Base-by-base conservation (phyloP, 1,139 yeast species). In the Candida sanyaensis region DNA sequence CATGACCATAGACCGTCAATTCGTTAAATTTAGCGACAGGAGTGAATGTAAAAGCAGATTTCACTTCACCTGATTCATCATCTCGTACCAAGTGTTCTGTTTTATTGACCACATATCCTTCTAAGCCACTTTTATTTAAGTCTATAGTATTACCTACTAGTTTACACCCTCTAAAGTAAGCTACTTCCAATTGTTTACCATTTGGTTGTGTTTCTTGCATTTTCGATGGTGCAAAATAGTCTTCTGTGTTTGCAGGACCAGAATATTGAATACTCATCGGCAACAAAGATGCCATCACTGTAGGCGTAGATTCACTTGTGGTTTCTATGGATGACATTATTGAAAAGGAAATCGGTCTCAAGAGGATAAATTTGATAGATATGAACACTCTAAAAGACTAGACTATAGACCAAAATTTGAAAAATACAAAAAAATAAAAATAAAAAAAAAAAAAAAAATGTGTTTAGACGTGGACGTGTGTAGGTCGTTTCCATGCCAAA, bases 161-260 rank as follows among this genome's bases (percentile, higher is more conserved):
- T 48, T 66, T 68, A 50, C 73, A 65, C 1, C 80, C 80, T 57
- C 80, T 59, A 50, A 71, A 74, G 51, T 65, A 70, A 6, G 76
- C 73, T 1, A 62, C 57, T 3, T 47, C 48, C 2, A 41, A 26
- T 36, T 24, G 36, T 21, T 58, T 52, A 1, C 54, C 63, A 5
- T 55, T 54, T 32, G 55, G 49, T 41, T 45, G 41, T 4, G 45
- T 46, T 43, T 64, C 65, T 6, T 40, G 48, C 13, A 53, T 50
- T 44, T 73, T 71, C 9, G 77, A 64, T 1, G 73, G 68, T 1
- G 76, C 63, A 55, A 73, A 75, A 50, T 59, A 72, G 3, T 65
- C 67, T 11, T 57, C 46, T 0, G 79, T 70, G 28, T 70, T 68
- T 10, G 79, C 77, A 0, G 64, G 55, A 0, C 79, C 80, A 36